These are phyloP conservation scores for Chalaropsis ovoidea DNA, from an alignment of 2,329 filamentous ascomycete species.

Conservation along the genomic window DNA sequence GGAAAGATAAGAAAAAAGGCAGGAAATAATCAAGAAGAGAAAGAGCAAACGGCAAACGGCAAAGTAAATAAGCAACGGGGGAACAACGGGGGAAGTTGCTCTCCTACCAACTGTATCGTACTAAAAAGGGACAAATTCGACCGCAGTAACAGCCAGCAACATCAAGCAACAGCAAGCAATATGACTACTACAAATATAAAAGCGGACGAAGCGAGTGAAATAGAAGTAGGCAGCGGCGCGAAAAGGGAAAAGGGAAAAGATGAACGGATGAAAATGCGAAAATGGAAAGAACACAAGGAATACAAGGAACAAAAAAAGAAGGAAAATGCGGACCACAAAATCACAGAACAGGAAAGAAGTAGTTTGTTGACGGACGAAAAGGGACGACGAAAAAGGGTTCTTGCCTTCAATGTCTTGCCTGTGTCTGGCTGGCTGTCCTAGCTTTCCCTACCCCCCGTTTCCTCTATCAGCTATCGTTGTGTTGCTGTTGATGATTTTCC, in stretches of 20 bases:
- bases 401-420: not conserved
- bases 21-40: not conserved
- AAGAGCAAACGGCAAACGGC: not conserved
- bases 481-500: too few species aligned
- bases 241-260: not conserved
- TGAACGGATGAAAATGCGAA: not conserved
- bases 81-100: not conserved
- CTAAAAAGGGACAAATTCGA: not conserved
- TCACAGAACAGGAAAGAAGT: not conserved
- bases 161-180: too few species aligned
- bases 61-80: too few species aligned
- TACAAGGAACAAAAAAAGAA: not conserved
- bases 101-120: not conserved
- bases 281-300: not conserved
- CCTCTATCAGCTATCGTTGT: not conserved
- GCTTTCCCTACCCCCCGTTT: not conserved
- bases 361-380: not conserved
- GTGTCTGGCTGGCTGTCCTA: too few species aligned
- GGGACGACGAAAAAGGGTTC: conserved; percentile 7
- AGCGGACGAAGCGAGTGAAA: not conserved
- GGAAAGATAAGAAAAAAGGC: not conserved
- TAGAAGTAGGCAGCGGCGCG: not conserved
- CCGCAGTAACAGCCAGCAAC: too few species aligned
- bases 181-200: not conserved
- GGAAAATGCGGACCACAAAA: not conserved